Evolutionary conservation across 2,329 filamentous ascomycete species (phyloP).

Genomic region (Xylariales sp.): DNA sequence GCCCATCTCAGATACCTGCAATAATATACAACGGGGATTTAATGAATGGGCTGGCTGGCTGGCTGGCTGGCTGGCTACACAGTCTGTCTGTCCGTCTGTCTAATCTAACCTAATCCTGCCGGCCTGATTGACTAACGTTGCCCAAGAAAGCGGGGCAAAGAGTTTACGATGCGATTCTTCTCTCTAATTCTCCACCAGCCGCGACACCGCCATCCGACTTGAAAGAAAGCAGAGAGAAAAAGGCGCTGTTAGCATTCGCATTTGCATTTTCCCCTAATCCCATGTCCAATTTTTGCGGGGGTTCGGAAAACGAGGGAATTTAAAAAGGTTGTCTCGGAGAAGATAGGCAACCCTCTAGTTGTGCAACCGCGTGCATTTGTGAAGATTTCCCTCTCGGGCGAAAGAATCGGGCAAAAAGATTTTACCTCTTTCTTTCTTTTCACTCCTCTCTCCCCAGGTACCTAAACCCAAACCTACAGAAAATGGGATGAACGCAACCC

Average conservation of each 20-base stretch:
- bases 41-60: too few species aligned
- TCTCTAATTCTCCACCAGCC: not conserved
- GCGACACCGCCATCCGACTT: not conserved
- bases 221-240: not conserved
- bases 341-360: constrained; percentile 2
- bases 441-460: too few species aligned
- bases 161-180: not conserved
- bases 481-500: too few species aligned
- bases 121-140: constrained; percentile 20
- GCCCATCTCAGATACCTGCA: too few species aligned
- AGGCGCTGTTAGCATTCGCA: too few species aligned
- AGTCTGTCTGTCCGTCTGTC: too few species aligned
- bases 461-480: too few species aligned
- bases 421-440: not conserved
- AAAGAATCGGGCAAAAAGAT: not conserved
- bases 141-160: constrained; percentile 25
- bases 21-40: not conserved
- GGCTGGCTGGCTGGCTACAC: too few species aligned
- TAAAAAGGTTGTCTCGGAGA: not conserved
- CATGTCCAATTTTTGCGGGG: too few species aligned
- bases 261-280: too few species aligned
- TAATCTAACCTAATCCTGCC: not conserved
- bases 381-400: not conserved
- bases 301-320: not conserved
- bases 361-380: constrained; percentile 23